Evolutionary conservation across 257 asterid species (phyloP).

Genomic region (Salvia miltiorrhiza): DNA sequence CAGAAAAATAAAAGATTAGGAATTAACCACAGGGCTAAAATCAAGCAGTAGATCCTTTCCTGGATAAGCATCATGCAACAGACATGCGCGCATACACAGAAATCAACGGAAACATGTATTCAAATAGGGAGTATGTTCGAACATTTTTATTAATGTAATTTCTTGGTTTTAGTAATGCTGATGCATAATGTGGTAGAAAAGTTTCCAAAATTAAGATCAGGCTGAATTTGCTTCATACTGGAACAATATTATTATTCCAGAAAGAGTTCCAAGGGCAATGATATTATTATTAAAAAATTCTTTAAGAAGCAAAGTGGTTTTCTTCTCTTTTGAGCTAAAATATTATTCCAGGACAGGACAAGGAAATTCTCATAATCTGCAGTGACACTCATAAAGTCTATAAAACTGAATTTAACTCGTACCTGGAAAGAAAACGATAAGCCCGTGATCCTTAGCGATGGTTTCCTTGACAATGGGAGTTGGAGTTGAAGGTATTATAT

Average conservation of each 20-base stretch:
- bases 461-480: conserved; percentile 51
- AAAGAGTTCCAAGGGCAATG: background rate
- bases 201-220: background rate
- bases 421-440: conserved; percentile 97
- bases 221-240: background rate
- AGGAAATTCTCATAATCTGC: background rate
- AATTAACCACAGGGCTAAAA: conserved; percentile 12
- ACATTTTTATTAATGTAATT: background rate
- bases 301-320: background rate
- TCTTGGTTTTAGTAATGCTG: background rate
- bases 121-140: no score
- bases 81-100: background rate
- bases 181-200: background rate
- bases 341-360: background rate
- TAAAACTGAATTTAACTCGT: conserved; percentile 9
- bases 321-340: background rate
- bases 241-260: background rate
- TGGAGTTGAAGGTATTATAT: conserved; percentile 46
- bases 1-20: conserved; percentile 27
- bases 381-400: background rate
- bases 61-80: background rate
- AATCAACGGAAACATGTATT: background rate
- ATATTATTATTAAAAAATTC: background rate
- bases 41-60: background rate
- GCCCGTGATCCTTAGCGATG: conserved; percentile 75